A percentile compares a stretch with the other conserved stretches of the same genome.
Evolutionary conservation across 192 early-diverging fungal species (phyloP).

Genomic region (Powellomyces hirtus): DNA sequence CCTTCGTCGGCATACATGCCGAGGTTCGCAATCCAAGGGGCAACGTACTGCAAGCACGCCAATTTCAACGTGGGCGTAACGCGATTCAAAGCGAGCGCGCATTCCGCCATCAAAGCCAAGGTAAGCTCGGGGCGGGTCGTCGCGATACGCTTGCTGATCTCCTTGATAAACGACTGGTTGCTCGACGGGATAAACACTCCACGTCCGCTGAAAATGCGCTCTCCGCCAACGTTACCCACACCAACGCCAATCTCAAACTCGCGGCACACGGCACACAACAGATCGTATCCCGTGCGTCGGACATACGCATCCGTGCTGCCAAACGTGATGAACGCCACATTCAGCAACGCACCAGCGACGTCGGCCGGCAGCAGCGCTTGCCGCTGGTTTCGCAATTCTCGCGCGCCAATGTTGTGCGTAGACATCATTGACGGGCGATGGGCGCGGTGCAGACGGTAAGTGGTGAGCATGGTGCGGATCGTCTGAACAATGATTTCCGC

Average conservation of each 20-base stretch:
- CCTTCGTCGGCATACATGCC: slow-evolving; percentile 51
- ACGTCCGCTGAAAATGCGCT: neutral
- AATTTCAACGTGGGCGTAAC: slow-evolving; percentile 70
- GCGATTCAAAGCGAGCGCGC: slow-evolving; percentile 77
- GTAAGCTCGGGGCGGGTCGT: slow-evolving; percentile 74
- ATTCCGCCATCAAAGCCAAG: slow-evolving; percentile 85
- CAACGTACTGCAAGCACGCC: slow-evolving; percentile 83
- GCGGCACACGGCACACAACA: slow-evolving; percentile 78
- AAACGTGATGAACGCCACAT: slow-evolving; percentile 88
- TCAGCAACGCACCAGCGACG: slow-evolving; percentile 88
- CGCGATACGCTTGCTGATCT: slow-evolving; percentile 81
- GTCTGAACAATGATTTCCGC: slow-evolving; percentile 19
- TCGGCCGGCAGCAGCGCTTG: slow-evolving; percentile 72
- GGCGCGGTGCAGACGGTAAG: neutral
- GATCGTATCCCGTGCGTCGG: slow-evolving; percentile 82
- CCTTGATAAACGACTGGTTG: slow-evolving; percentile 77
- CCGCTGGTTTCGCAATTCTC: neutral
- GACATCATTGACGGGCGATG: neutral
- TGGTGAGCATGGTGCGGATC: slow-evolving; percentile 6
- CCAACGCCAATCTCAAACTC: slow-evolving; percentile 81
- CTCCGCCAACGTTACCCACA: slow-evolving; percentile 70
- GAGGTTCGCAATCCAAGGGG: slow-evolving; percentile 84
- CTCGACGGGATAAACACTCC: slow-evolving; percentile 89
- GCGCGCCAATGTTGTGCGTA: neutral
- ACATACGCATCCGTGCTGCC: slow-evolving; percentile 79